Conservation (phyloP, 2,329 filamentous ascomycete genomes). For the Aspergillus oerlinghausenensis region DNA sequence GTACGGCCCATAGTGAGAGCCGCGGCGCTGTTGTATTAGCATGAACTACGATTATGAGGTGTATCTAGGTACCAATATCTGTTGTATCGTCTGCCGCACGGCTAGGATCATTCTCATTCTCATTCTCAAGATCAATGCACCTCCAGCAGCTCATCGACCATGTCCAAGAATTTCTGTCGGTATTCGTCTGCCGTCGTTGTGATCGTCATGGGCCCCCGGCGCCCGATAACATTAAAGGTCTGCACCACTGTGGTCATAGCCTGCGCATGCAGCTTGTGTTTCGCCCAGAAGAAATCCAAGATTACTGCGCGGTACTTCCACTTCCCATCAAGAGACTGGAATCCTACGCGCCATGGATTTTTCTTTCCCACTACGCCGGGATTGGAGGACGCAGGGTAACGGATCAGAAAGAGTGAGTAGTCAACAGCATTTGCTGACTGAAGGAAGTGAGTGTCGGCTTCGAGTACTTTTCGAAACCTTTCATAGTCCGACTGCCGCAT, state of each 20-base stretch:
- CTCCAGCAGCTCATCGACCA: slow-evolving; percentile 47
- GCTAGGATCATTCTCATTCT: background rate
- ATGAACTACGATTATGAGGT: background rate
- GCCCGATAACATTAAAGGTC: slow-evolving; percentile 58
- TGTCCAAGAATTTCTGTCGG: slow-evolving; percentile 51
- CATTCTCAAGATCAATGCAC: slow-evolving; percentile 14
- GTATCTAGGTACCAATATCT: background rate
- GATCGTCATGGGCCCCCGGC: slow-evolving; percentile 68
- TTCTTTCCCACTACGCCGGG: slow-evolving; percentile 28
- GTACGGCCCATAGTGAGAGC: background rate
- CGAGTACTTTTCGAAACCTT: slow-evolving; percentile 52
- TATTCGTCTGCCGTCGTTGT: slow-evolving; percentile 68
- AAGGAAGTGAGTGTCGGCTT: slow-evolving; percentile 60
- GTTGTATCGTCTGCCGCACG: background rate
- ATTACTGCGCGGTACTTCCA: slow-evolving; percentile 65
- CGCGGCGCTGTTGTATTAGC: background rate
- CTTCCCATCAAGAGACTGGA: slow-evolving; percentile 58
- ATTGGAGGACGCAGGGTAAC: slow-evolving; percentile 44
- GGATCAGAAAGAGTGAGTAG: slow-evolving; percentile 69
- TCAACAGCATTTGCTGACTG: slow-evolving; percentile 63
- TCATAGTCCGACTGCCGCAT: slow-evolving; percentile 54
- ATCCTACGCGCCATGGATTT: slow-evolving; percentile 57
- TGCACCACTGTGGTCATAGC: slow-evolving; percentile 63
- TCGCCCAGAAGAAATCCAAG: slow-evolving; percentile 75
- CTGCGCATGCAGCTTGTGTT: slow-evolving; percentile 63